Conservation (phyloP, 2,329 filamentous ascomycete species). For the Penicillium decumbens region DNA sequence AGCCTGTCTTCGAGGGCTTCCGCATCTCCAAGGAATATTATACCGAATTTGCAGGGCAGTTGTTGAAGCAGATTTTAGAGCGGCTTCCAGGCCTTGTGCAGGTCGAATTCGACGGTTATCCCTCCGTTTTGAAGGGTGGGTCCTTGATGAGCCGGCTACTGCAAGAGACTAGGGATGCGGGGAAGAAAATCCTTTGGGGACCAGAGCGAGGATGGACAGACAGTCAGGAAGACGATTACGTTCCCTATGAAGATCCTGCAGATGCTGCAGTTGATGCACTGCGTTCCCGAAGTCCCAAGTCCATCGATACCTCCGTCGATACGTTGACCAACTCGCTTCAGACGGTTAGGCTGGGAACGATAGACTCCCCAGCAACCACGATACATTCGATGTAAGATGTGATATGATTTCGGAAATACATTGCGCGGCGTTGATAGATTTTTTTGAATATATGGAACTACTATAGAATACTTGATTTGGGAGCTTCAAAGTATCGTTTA, state of each 20-base stretch:
- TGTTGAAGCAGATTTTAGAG: slow-evolving; percentile 49
- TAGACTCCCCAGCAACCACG: background rate
- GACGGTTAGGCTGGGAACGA: slow-evolving; percentile 12
- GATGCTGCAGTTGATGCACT: slow-evolving; percentile 16
- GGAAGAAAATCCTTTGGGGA: slow-evolving; percentile 40
- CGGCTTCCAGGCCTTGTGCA: slow-evolving; percentile 46
- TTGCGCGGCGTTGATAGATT: slow-evolving; percentile 12
- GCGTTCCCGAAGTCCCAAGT: slow-evolving; percentile 5
- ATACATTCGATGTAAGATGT: slow-evolving; percentile 1
- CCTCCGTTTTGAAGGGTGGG: slow-evolving; percentile 49
- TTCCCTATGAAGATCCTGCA: slow-evolving; percentile 6
- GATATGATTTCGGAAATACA: slow-evolving; percentile 12
- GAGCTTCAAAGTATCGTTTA: background rate
- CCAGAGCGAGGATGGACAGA: slow-evolving; percentile 38
- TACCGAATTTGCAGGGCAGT: slow-evolving; percentile 51
- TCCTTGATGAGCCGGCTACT: slow-evolving; percentile 50
- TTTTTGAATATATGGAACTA: background rate
- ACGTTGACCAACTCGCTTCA: slow-evolving; percentile 14
- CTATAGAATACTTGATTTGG: background rate
- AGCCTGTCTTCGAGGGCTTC: slow-evolving; percentile 54
- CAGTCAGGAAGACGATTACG: slow-evolving; percentile 19
- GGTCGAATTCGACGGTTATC: slow-evolving; percentile 56
- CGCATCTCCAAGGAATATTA: slow-evolving; percentile 55
- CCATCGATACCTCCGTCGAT: slow-evolving; percentile 4
- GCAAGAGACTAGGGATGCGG: slow-evolving; percentile 30